Evolutionary conservation across 345 rosid species (phyloP).

Genomic region (Hibiscus trionum): DNA sequence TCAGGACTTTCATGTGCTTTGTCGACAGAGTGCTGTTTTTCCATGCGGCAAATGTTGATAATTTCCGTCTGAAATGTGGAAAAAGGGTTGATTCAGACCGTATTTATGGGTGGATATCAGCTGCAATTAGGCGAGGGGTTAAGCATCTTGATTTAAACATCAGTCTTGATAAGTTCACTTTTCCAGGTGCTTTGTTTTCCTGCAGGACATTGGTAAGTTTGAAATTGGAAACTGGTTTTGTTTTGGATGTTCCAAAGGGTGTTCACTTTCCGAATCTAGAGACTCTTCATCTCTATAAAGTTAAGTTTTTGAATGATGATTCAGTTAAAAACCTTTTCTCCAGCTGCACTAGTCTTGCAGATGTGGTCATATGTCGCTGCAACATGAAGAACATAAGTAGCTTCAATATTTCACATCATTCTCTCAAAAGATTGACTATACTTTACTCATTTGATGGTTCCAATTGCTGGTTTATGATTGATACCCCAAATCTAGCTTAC

Average conservation of each 20-base stretch:
- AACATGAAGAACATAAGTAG: background rate
- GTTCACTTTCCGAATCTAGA: slow-evolving; percentile 1
- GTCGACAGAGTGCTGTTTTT: background rate
- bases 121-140: background rate
- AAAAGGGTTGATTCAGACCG: background rate
- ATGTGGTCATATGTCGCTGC: background rate
- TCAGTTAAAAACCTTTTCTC: background rate
- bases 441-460: background rate
- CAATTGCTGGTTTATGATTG: background rate
- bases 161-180: background rate
- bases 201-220: background rate
- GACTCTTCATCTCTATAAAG: background rate
- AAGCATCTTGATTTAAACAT: background rate
- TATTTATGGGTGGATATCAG: background rate
- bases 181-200: background rate
- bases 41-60: background rate
- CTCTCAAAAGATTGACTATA: background rate
- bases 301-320: background rate
- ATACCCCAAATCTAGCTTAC: background rate
- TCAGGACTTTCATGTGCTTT: background rate
- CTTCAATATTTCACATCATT: background rate
- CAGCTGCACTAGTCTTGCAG: background rate
- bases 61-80: background rate
- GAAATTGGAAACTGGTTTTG: background rate
- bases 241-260: background rate